Evolutionary conservation across 2,329 filamentous ascomycete species (phyloP).

Genomic region (Leptographium wingfieldii): DNA sequence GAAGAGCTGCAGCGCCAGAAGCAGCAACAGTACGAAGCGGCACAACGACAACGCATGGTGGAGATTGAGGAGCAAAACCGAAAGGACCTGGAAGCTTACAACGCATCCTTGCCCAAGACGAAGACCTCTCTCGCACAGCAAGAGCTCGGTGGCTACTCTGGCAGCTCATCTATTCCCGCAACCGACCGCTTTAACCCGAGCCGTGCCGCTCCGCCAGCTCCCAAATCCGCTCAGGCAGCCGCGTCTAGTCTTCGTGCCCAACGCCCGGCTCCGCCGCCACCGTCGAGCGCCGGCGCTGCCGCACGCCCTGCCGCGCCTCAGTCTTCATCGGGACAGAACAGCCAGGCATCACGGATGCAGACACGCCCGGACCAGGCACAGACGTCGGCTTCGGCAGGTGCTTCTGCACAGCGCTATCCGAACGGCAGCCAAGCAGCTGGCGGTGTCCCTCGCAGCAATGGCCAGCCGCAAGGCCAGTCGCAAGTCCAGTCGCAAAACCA

Average conservation of each 20-base stretch:
- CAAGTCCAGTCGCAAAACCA: conserved; percentile 20
- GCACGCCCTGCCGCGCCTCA: conserved; percentile 37
- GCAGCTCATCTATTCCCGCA: conserved; percentile 33
- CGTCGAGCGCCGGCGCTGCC: conserved; percentile 25
- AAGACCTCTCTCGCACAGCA: conserved; percentile 76
- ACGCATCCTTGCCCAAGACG: conserved; percentile 73
- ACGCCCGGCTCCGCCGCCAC: conserved; percentile 61
- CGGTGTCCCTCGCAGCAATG: conserved; percentile 33
- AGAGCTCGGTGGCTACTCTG: conserved; percentile 58
- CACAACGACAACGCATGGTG: conserved; percentile 38
- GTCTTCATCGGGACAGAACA: conserved; percentile 28
- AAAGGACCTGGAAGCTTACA: conserved; percentile 76
- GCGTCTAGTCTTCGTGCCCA: conserved; percentile 52
- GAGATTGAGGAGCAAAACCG: conserved; percentile 55
- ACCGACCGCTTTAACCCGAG: conserved; percentile 70
- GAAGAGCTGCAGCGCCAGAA: conserved; percentile 44
- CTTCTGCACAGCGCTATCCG: conserved; percentile 42
- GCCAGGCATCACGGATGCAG: conserved; percentile 28
- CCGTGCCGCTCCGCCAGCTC: conserved; percentile 71
- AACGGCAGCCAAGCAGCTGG: conserved; percentile 39
- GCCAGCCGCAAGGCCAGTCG: conserved; percentile 30
- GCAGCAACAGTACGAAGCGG: conserved; percentile 48
- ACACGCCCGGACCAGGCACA: conserved; percentile 33
- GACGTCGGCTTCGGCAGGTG: conserved; percentile 11
- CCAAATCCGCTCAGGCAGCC: conserved; percentile 45